phyloP scores from a whole-genome alignment of 495 filamentous ascomycete genomes.

The Parathielavia hyrcaniae region DNA sequence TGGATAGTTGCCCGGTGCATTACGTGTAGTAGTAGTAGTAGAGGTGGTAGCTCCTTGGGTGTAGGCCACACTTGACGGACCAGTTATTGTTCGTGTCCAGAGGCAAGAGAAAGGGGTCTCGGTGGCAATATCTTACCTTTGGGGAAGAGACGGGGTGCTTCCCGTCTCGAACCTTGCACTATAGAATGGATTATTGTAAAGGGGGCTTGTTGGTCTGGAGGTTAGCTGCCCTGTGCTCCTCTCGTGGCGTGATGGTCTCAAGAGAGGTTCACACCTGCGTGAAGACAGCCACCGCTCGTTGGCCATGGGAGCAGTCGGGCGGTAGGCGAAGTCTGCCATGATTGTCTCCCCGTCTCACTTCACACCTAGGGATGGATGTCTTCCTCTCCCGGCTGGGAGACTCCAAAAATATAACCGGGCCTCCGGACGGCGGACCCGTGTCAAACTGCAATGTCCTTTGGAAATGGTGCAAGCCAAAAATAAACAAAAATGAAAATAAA shows the following conservation, averaged over 20 bases:
- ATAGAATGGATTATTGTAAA: slow-evolving; percentile 38
- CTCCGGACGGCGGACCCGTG: slow-evolving; percentile 4
- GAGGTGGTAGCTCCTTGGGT: slow-evolving; percentile 33
- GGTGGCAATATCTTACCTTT: slow-evolving; percentile 43
- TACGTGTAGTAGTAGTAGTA: slow-evolving; percentile 36
- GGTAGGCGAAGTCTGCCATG: slow-evolving; percentile 44
- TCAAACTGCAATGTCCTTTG: slow-evolving; percentile 15
- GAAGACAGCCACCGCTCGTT: slow-evolving; percentile 43
- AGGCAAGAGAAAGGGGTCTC: slow-evolving; percentile 18
- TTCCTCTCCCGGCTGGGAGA: slow-evolving; percentile 17
- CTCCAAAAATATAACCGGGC: slow-evolving; percentile 12
- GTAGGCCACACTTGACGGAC: slow-evolving; percentile 38
- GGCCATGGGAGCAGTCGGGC: slow-evolving; percentile 34
- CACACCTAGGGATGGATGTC: slow-evolving; percentile 2
- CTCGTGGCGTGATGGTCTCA: slow-evolving; percentile 18
- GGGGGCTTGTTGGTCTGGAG: slow-evolving; percentile 40
- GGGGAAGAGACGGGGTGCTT: slow-evolving; percentile 36
- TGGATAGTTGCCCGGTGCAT: slow-evolving; percentile 29
- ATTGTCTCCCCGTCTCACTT: slow-evolving; percentile 9
- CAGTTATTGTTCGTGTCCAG: slow-evolving; percentile 39
- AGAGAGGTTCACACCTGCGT: slow-evolving; percentile 44
- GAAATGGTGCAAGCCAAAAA: background rate
- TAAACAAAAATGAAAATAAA: slow-evolving; percentile 18
- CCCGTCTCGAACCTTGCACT: slow-evolving; percentile 30
- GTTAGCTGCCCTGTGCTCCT: slow-evolving; percentile 26